Evolutionary conservation across 768 basidiomycete species (phyloP).

Genomic region (Mycena chlorophos): DNA sequence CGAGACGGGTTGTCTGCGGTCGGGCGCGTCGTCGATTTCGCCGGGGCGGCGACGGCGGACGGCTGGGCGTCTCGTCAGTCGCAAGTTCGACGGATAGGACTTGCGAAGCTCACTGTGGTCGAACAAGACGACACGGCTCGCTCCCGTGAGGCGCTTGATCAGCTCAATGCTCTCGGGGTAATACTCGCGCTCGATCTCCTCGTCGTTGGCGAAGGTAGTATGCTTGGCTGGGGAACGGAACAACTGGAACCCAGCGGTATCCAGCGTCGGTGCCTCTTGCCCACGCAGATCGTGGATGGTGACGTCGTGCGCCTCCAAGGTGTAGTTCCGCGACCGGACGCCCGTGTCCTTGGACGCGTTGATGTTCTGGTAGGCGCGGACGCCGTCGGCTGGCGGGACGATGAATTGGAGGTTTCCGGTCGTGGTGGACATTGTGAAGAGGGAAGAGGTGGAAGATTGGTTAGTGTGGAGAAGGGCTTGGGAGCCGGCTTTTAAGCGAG

Average conservation of each 20-base stretch:
- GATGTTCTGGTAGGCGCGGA: constrained; percentile 39
- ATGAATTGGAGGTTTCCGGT: constrained; percentile 40
- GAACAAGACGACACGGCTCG: constrained; percentile 40
- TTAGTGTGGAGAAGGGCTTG: too few relatives aligned
- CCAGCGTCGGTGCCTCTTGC: constrained; percentile 33
- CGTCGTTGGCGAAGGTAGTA: constrained; percentile 34
- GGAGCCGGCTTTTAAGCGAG: too few relatives aligned
- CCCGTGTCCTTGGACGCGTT: constrained; percentile 38
- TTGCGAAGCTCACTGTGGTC: constrained; percentile 43
- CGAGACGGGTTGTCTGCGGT: constrained; percentile 31
- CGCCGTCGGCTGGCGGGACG: constrained; percentile 39
- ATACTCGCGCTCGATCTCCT: constrained; percentile 38
- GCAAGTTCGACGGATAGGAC: background rate
- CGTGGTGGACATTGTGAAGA: too few relatives aligned
- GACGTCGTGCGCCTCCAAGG: constrained; percentile 16
- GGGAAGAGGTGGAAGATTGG: too few relatives aligned
- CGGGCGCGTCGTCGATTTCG: constrained; percentile 20
- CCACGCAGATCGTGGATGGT: constrained; percentile 36
- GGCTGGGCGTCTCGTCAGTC: constrained; percentile 17
- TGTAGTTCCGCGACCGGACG: constrained; percentile 32
- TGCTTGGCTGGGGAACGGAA: constrained; percentile 26
- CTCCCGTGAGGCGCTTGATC: constrained; percentile 40
- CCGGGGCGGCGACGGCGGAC: constrained; percentile 31
- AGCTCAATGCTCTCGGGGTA: constrained; percentile 40
- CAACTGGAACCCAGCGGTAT: constrained; percentile 39